Evolutionary conservation across 805 yeast species (phyloP).

Genomic region (Spathaspora gorwiae): DNA sequence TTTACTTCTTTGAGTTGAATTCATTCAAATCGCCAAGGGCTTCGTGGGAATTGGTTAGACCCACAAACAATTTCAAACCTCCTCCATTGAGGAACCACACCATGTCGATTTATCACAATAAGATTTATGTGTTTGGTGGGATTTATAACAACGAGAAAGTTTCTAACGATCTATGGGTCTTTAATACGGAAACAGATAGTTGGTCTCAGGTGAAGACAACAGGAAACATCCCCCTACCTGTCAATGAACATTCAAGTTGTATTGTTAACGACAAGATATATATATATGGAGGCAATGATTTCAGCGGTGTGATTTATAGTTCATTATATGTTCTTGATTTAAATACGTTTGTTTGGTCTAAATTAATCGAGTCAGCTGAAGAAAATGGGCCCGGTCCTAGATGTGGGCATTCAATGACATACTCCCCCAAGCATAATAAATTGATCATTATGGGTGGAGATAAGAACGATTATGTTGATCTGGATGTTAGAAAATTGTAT

Average conservation of each 20-base stretch:
- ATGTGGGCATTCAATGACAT: constrained; percentile 87
- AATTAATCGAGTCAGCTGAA: constrained; percentile 47
- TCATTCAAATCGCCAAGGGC: constrained; percentile 80
- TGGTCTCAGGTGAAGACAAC: constrained; percentile 71
- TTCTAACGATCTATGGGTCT: constrained; percentile 74
- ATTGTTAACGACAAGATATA: constrained; percentile 74
- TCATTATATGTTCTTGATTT: constrained; percentile 74
- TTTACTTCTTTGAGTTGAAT: constrained; percentile 81
- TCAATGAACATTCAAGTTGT: constrained; percentile 88
- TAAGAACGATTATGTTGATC: constrained; percentile 59
- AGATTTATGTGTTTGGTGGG: constrained; percentile 89
- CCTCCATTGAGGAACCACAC: constrained; percentile 91
- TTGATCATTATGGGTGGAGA: constrained; percentile 91
- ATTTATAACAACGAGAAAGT: constrained; percentile 62
- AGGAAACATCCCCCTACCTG: constrained; percentile 78
- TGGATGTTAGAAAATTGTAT: constrained; percentile 44
- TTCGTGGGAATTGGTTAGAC: constrained; percentile 72
- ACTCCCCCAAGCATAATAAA: constrained; percentile 59
- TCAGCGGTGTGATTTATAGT: constrained; percentile 62
- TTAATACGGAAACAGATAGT: constrained; percentile 59
- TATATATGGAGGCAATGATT: constrained; percentile 85
- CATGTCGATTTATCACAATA: constrained; percentile 73
- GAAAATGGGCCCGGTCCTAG: constrained; percentile 70
- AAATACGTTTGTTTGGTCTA: constrained; percentile 67
- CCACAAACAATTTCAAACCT: constrained; percentile 47